These are phyloP conservation scores for Globisporangium barbulae DNA, from an alignment of 352 stramenopile species.

Conservation along the genomic window DNA sequence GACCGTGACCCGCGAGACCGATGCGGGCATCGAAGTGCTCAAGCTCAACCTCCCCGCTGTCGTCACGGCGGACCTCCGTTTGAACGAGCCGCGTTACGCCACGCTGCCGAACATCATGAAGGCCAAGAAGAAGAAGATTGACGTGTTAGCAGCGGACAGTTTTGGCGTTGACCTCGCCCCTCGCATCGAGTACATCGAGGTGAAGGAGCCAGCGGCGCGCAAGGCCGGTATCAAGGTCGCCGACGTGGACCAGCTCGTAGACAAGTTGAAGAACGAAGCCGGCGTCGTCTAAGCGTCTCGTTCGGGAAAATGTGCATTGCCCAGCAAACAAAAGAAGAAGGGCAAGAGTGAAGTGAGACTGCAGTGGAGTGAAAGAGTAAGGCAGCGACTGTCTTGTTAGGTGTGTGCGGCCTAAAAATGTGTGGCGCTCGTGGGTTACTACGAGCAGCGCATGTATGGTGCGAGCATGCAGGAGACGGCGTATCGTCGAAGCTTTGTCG, in stretches of 20 bases:
- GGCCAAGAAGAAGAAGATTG: conserved; percentile 93
- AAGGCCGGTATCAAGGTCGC: conserved; percentile 95
- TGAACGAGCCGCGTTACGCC: conserved; percentile 99
- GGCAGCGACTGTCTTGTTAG: background rate
- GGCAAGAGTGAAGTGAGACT: background rate
- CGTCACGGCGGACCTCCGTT: conserved; percentile 96
- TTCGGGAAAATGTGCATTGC: background rate
- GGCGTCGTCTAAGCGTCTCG: conserved; percentile 76
- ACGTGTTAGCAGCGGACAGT: conserved; percentile 67
- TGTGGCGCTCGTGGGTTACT: background rate
- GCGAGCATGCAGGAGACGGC: background rate
- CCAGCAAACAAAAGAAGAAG: background rate
- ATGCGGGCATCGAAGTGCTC: conserved; percentile 90
- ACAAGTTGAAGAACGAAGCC: conserved; percentile 97
- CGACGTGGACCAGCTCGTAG: conserved; percentile 93
- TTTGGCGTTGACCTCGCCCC: conserved; percentile 72
- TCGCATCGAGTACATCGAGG: conserved; percentile 70
- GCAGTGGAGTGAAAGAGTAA: background rate
- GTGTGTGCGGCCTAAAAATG: background rate
- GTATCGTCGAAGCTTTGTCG: background rate
- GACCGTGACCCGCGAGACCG: conserved; percentile 94
- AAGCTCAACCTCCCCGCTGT: conserved; percentile 92
- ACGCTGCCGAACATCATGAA: conserved; percentile 99
- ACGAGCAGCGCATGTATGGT: background rate
- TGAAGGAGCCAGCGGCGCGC: conserved; percentile 91